These are phyloP conservation scores for Pleurotus giganteus DNA, from an alignment of 768 basidiomycete genomes.

Conservation along the genomic window DNA sequence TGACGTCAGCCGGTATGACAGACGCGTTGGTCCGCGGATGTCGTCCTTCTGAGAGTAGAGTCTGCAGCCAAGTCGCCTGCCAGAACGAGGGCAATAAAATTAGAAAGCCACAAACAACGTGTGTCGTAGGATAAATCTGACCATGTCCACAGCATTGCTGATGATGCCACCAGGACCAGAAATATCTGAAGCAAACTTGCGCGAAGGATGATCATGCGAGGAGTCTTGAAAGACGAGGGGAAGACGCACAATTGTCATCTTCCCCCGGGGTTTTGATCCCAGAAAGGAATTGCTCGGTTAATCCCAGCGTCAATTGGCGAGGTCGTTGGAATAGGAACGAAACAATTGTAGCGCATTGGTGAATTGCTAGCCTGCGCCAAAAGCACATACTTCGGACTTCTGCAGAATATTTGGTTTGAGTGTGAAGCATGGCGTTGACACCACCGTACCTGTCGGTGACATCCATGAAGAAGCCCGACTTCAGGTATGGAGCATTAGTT, in stretches of 20 bases:
- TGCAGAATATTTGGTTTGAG: too few relatives aligned
- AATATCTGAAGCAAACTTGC: conserved; percentile 14
- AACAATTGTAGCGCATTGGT: too few relatives aligned
- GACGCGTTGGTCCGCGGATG: conserved; percentile 19
- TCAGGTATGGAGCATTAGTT: too few relatives aligned
- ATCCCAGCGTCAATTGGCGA: conserved; percentile 22
- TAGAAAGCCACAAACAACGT: background rate
- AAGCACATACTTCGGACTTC: too few relatives aligned
- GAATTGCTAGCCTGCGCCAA: too few relatives aligned
- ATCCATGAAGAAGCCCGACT: too few relatives aligned
- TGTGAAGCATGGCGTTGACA: too few relatives aligned
- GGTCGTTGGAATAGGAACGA: too few relatives aligned
- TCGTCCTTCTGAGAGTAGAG: conserved; percentile 23
- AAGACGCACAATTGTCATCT: conserved; percentile 21
- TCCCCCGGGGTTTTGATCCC: conserved; percentile 19
- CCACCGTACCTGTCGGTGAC: too few relatives aligned
- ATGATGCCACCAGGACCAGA: conserved; percentile 30
- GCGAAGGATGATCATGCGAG: background rate
- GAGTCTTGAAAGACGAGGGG: background rate
- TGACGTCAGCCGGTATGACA: conserved; percentile 22
- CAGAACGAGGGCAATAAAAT: background rate
- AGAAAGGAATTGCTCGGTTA: conserved; percentile 18
- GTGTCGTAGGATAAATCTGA: too few relatives aligned
- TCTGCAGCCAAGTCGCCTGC: conserved; percentile 28
- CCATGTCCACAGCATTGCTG: conserved; percentile 24